A percentile compares a stretch with the other conserved stretches of the same genome.
Conservation (phyloP, 139 green algal genomes). For the Micromonas pusilla region DNA sequence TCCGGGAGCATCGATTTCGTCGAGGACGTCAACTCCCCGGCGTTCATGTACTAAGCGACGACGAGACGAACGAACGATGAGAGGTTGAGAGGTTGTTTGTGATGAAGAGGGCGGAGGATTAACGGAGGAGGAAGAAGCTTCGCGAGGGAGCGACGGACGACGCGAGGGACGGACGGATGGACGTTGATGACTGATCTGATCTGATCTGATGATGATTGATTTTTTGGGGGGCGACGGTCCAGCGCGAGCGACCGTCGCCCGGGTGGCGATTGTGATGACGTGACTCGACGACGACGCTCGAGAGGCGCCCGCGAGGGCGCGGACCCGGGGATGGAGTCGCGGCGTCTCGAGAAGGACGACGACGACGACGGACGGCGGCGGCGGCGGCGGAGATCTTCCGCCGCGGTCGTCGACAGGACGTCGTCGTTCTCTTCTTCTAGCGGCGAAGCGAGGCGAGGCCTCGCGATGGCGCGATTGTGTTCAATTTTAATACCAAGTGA, state of each 20-base stretch:
- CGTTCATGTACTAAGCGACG: conserved; percentile 43
- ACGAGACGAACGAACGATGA: background rate
- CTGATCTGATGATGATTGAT: background rate
- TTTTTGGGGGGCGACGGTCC: background rate
- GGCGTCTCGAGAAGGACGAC: background rate
- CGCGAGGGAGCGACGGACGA: background rate
- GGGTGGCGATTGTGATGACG: background rate
- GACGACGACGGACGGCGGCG: too few species aligned
- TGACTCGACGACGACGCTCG: background rate
- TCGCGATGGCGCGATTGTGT: background rate
- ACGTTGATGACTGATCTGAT: too few species aligned
- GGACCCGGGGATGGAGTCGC: background rate
- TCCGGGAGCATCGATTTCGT: conserved; percentile 64
- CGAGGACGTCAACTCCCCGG: conserved; percentile 24
- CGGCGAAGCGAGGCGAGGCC: background rate
- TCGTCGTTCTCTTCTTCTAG: background rate
- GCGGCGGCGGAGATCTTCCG: too few species aligned
- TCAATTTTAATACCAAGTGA: background rate
- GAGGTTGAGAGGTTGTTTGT: background rate
- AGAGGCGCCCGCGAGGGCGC: background rate
- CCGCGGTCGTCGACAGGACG: too few species aligned
- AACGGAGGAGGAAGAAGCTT: background rate
- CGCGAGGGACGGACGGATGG: background rate
- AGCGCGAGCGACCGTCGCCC: background rate
- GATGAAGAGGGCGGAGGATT: background rate